These are phyloP conservation scores for Taphrina betulina DNA, from an alignment of 1,139 yeast species.

Conservation along the genomic window DNA sequence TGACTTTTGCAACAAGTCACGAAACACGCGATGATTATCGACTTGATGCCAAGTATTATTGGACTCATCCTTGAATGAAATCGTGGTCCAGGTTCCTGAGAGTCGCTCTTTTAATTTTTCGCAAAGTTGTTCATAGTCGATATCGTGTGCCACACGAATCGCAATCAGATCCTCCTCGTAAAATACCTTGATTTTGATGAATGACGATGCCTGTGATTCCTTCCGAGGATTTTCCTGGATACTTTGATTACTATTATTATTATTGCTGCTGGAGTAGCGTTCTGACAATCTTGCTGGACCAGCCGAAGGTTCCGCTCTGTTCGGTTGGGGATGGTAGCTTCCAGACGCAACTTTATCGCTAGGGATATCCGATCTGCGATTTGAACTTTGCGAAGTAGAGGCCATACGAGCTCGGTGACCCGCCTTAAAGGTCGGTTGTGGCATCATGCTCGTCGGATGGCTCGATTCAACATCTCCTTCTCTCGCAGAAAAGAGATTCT, in stretches of 20 bases:
- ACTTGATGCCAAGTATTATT: constrained; percentile 42
- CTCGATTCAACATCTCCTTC: constrained; percentile 57
- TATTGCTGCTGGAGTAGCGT: neutral
- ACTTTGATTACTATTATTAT: constrained; percentile 6
- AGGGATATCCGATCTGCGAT: constrained; percentile 3
- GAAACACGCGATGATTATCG: constrained; percentile 42
- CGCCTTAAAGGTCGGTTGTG: constrained; percentile 16
- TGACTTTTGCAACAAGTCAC: constrained; percentile 42
- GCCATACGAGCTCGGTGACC: constrained; percentile 30
- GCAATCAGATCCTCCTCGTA: constrained; percentile 91
- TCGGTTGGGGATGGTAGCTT: neutral
- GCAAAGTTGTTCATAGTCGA: constrained; percentile 61
- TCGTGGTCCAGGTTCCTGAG: constrained; percentile 41
- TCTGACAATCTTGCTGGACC: neutral
- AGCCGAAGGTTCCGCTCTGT: neutral
- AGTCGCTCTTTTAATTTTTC: constrained; percentile 67
- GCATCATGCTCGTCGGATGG: constrained; percentile 31
- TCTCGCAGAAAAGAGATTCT: constrained; percentile 65
- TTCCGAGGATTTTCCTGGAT: constrained; percentile 5
- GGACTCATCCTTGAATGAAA: constrained; percentile 42
- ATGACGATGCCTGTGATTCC: constrained; percentile 19
- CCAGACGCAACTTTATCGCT: neutral
- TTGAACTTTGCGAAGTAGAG: constrained; percentile 15
- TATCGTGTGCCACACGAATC: constrained; percentile 61
- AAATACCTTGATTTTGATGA: constrained; percentile 76